These are phyloP conservation scores for Prunus mume DNA, from an alignment of 306 rosid genomes.

Conservation along the genomic window DNA sequence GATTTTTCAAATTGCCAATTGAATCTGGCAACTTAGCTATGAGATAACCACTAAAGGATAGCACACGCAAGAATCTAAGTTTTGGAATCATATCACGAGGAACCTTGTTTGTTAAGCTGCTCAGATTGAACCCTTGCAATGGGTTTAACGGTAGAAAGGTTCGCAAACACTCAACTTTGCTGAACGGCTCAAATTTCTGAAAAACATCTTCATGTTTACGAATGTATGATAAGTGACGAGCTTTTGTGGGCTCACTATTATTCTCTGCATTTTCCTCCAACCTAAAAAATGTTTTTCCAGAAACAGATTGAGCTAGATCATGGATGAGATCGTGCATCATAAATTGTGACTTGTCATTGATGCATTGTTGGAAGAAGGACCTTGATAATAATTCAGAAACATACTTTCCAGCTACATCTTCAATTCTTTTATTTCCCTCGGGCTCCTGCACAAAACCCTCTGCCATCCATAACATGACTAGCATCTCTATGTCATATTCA, in stretches of 20 bases:
- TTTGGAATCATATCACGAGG: conserved; percentile 1
- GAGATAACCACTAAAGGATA: conserved; percentile 12
- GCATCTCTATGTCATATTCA: conserved; percentile 15
- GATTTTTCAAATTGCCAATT: conserved; percentile 10
- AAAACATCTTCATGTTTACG: background rate
- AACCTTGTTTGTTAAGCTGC: background rate
- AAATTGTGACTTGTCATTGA: background rate
- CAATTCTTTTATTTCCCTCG: conserved; percentile 19
- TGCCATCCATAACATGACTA: conserved; percentile 33
- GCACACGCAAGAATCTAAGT: conserved; percentile 5
- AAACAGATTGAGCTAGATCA: conserved; percentile 38
- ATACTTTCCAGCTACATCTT: conserved; percentile 36
- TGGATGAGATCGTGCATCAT: conserved; percentile 47
- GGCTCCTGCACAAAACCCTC: conserved; percentile 31
- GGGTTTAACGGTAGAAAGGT: conserved; percentile 8
- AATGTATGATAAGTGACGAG: conserved; percentile 7
- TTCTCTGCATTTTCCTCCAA: conserved; percentile 16
- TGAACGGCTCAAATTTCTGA: conserved; percentile 13
- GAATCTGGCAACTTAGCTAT: conserved; percentile 13
- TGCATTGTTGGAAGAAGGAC: conserved; percentile 37
- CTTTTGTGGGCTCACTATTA: background rate
- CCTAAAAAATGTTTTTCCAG: conserved; percentile 25
- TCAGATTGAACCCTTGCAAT: background rate
- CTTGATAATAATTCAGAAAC: conserved; percentile 38
- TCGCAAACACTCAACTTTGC: background rate